A percentile compares a stretch with the other conserved stretches of the same genome.
Conservation (phyloP, 2,329 filamentous ascomycete genomes). For the Juglanconis sp. region DNA sequence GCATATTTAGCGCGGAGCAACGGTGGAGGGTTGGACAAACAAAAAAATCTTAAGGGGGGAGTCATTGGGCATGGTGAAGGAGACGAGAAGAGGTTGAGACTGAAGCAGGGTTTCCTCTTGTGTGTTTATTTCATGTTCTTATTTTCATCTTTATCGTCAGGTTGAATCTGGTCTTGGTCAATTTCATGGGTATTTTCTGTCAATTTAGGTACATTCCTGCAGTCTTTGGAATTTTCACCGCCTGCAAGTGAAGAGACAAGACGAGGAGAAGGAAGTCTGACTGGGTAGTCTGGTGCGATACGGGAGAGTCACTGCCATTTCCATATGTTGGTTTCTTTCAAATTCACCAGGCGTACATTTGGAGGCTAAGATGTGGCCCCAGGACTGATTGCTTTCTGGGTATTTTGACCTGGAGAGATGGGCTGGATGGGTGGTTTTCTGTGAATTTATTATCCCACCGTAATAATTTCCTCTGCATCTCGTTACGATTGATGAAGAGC, state of each 20-base stretch:
- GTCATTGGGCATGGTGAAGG: neutral
- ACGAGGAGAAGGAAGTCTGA: neutral
- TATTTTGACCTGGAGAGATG: neutral
- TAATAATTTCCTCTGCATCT: neutral
- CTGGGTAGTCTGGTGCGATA: neutral
- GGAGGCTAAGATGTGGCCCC: too few species aligned
- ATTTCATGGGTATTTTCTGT: neutral
- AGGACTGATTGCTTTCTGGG: neutral
- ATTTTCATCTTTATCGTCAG: conserved; percentile 1
- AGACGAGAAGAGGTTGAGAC: neutral
- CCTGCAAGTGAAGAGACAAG: neutral
- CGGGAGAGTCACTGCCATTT: too few species aligned
- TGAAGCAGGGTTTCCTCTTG: neutral
- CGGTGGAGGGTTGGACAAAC: neutral
- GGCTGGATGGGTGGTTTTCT: neutral
- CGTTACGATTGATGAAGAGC: neutral
- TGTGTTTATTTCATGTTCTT: neutral
- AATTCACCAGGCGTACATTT: too few species aligned
- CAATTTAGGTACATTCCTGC: neutral
- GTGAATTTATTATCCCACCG: neutral
- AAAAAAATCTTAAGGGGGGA: neutral
- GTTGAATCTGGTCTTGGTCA: neutral
- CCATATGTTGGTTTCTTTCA: too few species aligned
- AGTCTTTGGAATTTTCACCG: neutral
- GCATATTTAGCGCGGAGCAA: conserved; percentile 6